Evolutionary conservation across 306 rosid genomes (phyloP).

Genomic region (Phaseolus lunatus): DNA sequence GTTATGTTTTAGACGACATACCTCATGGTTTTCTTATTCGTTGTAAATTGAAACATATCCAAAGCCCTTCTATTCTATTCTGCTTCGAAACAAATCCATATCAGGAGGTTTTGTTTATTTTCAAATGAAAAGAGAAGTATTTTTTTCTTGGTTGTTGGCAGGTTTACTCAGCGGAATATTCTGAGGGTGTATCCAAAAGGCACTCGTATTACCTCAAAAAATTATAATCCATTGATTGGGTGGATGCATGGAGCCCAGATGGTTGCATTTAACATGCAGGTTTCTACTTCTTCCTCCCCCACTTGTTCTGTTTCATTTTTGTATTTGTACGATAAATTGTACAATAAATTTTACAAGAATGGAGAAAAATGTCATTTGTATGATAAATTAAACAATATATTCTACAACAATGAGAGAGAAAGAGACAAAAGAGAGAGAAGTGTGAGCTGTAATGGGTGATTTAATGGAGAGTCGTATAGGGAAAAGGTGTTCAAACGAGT

Average conservation of each 20-base stretch:
- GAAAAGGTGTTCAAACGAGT: too few relatives aligned
- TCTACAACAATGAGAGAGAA: too few relatives aligned
- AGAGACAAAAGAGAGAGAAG: too few relatives aligned
- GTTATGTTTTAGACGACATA: slow-evolving; percentile 27
- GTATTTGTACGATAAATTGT: background rate
- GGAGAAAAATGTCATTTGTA: background rate
- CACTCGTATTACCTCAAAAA: slow-evolving; percentile 83
- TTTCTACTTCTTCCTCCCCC: slow-evolving; percentile 38
- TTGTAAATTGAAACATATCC: background rate
- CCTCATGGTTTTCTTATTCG: slow-evolving; percentile 24
- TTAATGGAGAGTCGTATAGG: too few relatives aligned
- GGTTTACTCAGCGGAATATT: slow-evolving; percentile 93
- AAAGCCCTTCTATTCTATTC: slow-evolving; percentile 14
- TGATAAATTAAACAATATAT: too few relatives aligned
- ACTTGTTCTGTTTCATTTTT: background rate
- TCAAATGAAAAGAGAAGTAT: slow-evolving; percentile 31
- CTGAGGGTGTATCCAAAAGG: slow-evolving; percentile 97
- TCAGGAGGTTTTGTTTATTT: slow-evolving; percentile 25
- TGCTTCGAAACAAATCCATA: background rate
- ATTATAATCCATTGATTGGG: slow-evolving; percentile 92
- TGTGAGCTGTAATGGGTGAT: too few relatives aligned
- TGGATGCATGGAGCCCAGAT: slow-evolving; percentile 99
- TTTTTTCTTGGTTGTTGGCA: slow-evolving; percentile 49
- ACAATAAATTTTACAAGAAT: too few relatives aligned
- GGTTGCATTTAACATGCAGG: slow-evolving; percentile 99